Base-by-base conservation (phyloP, 139 green algal species). In the Asterochloris erici region DNA sequence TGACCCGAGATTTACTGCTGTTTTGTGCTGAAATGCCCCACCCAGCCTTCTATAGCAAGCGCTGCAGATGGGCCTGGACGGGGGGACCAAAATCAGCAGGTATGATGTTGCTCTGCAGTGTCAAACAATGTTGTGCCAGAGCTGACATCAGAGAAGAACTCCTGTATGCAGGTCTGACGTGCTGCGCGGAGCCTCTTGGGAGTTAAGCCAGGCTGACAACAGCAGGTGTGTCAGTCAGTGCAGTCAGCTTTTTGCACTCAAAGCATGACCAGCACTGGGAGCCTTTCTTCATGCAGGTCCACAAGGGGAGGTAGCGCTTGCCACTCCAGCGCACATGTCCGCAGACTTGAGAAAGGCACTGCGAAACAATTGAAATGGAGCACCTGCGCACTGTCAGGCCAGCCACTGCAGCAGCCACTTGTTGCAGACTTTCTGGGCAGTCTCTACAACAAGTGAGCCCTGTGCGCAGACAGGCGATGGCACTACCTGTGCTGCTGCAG, bases 61-160 rank as follows among this genome's bases (percentile, higher is more conserved):
- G 38, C 38, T 54, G 38, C 38, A 54, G 38, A 83, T 83, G 79
- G 79, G 79, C 17, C 24, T 83, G 15, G 79, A 83, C 71, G 88
- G 88, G 69, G 88, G 88, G 23, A 91, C 88, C 15, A 81, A 84
- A 63, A 87, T 90, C 47, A 86, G 78, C 2, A 73, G 89, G 1
- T 86, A 66, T 24, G 89, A 92, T 54, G 64, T 86, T 92, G 0
- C 73, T 92, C 28, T 63, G 89, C 15, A 66, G 89, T 4, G 74
- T 86, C 69, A 86, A 68, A 10, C 89, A 82, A 84, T 68, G 78
- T 1, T 76, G 90, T 47, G 70, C 81, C 15, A 63, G 74, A 14
- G 80, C 78, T 26, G 89, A 92, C 70, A 74, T 66, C 63, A 88
- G 76, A 64, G 38, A 54, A 6, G 38, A 6, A n/a, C n/a, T 54